A percentile compares a stretch with the other conserved stretches of the same genome.
These are phyloP conservation scores for Venturia carpophila DNA, from an alignment of 2,329 filamentous ascomycete species.

Conservation along the genomic window DNA sequence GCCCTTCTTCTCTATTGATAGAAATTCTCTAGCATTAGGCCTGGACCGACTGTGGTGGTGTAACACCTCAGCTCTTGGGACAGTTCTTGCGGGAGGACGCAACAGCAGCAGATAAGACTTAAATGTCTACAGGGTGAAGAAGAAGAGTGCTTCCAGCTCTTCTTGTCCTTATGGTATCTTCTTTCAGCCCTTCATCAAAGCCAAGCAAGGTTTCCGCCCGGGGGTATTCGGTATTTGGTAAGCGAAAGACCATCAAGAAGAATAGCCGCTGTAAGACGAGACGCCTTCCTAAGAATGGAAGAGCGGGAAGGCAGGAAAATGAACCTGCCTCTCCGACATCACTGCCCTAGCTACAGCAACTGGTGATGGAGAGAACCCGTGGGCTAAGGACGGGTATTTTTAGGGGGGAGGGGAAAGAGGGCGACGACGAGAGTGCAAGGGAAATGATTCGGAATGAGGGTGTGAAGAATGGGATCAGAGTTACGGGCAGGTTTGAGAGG, in stretches of 20 bases:
- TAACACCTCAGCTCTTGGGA: not conserved
- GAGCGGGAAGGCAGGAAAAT: not conserved
- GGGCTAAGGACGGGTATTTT: too few relatives aligned
- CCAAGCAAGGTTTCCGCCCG: too few relatives aligned
- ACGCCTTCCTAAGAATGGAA: not conserved
- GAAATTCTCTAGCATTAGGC: not conserved
- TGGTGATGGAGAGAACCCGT: not conserved
- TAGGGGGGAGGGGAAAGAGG: not conserved
- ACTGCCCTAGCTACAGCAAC: not conserved
- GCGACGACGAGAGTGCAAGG: not conserved
- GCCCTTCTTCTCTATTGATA: not conserved
- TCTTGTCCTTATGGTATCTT: not conserved
- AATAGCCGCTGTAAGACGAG: too few relatives aligned
- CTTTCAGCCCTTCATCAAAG: too few relatives aligned
- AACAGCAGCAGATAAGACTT: not conserved
- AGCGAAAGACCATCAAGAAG: too few relatives aligned
- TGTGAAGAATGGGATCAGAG: not conserved
- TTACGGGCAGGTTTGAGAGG: not conserved
- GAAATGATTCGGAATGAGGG: not conserved
- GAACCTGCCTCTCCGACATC: too few relatives aligned
- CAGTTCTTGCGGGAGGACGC: not conserved
- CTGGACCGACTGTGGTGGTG: not conserved
- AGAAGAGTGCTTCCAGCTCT: not conserved
- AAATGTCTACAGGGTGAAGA: not conserved
- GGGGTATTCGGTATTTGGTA: too few relatives aligned